A percentile compares a stretch with the other conserved stretches of the same genome.
These are phyloP conservation scores for Mycena belliarum DNA, from an alignment of 768 basidiomycete genomes.

Conservation along the genomic window DNA sequence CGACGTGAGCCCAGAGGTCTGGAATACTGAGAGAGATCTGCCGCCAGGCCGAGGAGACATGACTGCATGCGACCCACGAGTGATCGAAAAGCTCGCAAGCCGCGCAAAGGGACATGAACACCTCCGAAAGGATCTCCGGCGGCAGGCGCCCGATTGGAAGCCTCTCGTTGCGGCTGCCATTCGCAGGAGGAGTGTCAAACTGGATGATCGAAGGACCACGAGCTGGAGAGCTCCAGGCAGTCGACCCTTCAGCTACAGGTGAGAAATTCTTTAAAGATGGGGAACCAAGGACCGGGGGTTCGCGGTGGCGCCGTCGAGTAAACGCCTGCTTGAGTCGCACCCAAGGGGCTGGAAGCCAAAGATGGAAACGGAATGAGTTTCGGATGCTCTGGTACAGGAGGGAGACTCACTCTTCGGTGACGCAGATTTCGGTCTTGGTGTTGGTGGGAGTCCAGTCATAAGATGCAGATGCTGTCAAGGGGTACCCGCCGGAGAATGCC, in stretches of 20 bases:
- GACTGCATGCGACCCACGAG: slow-evolving; percentile 14
- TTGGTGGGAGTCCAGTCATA: not conserved
- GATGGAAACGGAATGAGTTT: not conserved
- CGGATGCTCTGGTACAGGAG: not conserved
- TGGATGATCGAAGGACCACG: not conserved
- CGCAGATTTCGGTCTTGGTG: not conserved
- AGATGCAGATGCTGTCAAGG: too few relatives aligned
- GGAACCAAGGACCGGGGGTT: not conserved
- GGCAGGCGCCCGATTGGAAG: slow-evolving; percentile 9
- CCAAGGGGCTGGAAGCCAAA: not conserved
- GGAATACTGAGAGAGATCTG: slow-evolving; percentile 4
- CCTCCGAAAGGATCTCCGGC: slow-evolving; percentile 11
- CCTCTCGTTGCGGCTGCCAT: slow-evolving; percentile 6
- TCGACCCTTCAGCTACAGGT: not conserved
- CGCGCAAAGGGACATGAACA: slow-evolving; percentile 11
- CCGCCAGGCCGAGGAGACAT: slow-evolving; percentile 15
- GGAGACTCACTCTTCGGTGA: not conserved
- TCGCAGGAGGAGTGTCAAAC: not conserved
- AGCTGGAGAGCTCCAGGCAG: not conserved
- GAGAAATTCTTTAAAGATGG: not conserved
- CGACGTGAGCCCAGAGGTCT: slow-evolving; percentile 9
- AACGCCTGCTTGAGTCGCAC: not conserved
- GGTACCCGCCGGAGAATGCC: too few relatives aligned
- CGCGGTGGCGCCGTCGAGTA: not conserved
- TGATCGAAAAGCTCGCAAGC: not conserved